Base-by-base conservation (phyloP, 768 basidiomycete species). In the Lactifluus volemus region DNA sequence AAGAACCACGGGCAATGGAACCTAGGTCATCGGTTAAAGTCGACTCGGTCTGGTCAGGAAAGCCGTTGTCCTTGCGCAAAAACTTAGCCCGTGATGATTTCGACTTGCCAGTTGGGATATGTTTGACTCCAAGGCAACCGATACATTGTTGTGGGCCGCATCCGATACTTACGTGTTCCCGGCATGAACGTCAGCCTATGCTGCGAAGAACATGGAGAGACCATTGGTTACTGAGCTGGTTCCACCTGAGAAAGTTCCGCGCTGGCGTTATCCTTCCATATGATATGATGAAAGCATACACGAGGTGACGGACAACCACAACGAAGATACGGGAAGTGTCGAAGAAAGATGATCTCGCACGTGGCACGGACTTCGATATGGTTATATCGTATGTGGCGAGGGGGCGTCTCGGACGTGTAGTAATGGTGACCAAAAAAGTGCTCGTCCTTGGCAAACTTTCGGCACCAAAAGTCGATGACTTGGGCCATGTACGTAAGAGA, bases 221-320 rank as follows among this genome's bases (percentile, higher is more conserved):
- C 25, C 25, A 25, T 25, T 25, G 41, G 60, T 56, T 12, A 64
- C 59, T 36, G 69, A 70, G 54, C 32, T 71, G n/a, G 63, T 59
- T 12, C 63, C 63, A 7, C 69, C 71, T 71, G n/a, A 68, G 68
- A 25, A 51, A 55, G 5, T 67, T 71, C 56, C 58, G 67, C 38
- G 68, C 69, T 5, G 32, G 48, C 5, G 51, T 58, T 42, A 55
- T 25, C 39, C 51, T 25, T 7, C 53, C 25, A 25, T 25, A 25
- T 25, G 25, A 42, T 5, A 42, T 5, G 17, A 47, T 25, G 42
- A 50, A 38, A 11, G n/a, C 2, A 30, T 38, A 19, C 56, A 49
- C 30, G 32, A 53, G 42, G 55, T 57, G 36, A 61, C 48, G 56
- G 49, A 49, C 39, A 25, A 11, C 29, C 32, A 12, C 32, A 9